These are phyloP conservation scores for Emericellopsis cladophorae DNA, from an alignment of 2,329 filamentous ascomycete species.

Conservation along the genomic window DNA sequence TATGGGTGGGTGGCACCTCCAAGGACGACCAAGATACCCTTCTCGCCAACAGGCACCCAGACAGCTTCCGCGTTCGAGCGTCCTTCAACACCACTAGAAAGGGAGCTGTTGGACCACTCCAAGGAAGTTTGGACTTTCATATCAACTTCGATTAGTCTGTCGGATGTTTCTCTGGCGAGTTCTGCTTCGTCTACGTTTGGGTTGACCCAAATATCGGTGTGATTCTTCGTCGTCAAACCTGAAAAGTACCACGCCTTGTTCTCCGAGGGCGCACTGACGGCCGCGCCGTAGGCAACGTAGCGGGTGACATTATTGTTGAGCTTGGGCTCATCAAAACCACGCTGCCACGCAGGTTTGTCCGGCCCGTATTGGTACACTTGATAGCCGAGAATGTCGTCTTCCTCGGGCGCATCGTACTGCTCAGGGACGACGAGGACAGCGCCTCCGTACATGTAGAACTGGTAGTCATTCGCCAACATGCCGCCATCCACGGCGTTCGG, in stretches of 20 bases:
- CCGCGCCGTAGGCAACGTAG: conserved; percentile 53
- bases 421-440: conserved; percentile 21
- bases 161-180: conserved; percentile 25
- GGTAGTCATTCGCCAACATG: conserved; percentile 51
- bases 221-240: conserved; percentile 39
- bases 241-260: conserved; percentile 62
- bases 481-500: conserved; percentile 50
- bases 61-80: conserved; percentile 54
- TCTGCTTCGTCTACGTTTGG: conserved; percentile 19
- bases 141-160: conserved; percentile 48
- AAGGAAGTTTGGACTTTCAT: conserved; percentile 36
- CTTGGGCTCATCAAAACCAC: conserved; percentile 25
- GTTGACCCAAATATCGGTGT: conserved; percentile 33
- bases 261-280: conserved; percentile 53
- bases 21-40: conserved; percentile 66
- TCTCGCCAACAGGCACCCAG: conserved; percentile 64
- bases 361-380: conserved; percentile 38
- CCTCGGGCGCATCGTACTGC: conserved; percentile 22
- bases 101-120: conserved; percentile 42
- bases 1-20: conserved; percentile 58
- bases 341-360: conserved; percentile 24
- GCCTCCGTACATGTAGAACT: conserved; percentile 55
- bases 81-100: conserved; percentile 34
- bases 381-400: conserved; percentile 34
- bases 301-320: conserved; percentile 37